phyloP scores from a whole-genome alignment of 129 eudicot genomes.

The Flaveria trinervia region DNA sequence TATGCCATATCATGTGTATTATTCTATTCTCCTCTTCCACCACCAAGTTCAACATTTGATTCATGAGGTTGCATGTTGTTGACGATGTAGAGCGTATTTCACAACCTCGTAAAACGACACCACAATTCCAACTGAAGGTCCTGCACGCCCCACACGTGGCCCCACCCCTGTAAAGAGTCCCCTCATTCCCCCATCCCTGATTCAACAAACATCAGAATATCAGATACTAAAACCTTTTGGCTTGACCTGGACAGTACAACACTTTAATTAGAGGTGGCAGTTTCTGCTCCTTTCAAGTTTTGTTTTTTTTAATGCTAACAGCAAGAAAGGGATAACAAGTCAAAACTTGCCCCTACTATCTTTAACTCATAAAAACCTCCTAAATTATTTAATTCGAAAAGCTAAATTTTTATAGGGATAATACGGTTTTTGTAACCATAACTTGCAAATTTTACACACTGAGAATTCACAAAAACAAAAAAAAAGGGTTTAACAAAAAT shows the following conservation, averaged over 20 bases:
- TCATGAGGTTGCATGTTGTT: slow-evolving; percentile 41
- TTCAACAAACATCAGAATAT: slow-evolving; percentile 11
- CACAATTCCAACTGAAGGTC: slow-evolving; percentile 96
- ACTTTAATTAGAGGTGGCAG: neutral
- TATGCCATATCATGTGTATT: slow-evolving; percentile 27
- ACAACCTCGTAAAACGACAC: slow-evolving; percentile 92
- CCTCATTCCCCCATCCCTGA: slow-evolving; percentile 85
- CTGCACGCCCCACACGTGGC: slow-evolving; percentile 96
- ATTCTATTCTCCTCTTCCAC: slow-evolving; percentile 25
- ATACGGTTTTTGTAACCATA: neutral
- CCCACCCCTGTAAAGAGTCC: slow-evolving; percentile 93
- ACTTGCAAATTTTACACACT: neutral
- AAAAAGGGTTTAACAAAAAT: neutral
- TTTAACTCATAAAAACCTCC: neutral
- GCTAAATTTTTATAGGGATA: neutral
- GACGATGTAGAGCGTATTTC: slow-evolving; percentile 64
- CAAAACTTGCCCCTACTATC: neutral
- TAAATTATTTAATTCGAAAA: neutral
- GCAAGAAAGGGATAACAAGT: neutral
- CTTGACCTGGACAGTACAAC: neutral
- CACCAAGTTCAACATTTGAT: neutral
- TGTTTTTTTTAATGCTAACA: neutral
- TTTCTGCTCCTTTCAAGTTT: neutral
- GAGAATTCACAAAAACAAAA: too few relatives aligned
- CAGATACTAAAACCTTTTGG: neutral